Conservation (phyloP, 495 filamentous ascomycete species). For the Podospora bellae-mahoneyi region DNA sequence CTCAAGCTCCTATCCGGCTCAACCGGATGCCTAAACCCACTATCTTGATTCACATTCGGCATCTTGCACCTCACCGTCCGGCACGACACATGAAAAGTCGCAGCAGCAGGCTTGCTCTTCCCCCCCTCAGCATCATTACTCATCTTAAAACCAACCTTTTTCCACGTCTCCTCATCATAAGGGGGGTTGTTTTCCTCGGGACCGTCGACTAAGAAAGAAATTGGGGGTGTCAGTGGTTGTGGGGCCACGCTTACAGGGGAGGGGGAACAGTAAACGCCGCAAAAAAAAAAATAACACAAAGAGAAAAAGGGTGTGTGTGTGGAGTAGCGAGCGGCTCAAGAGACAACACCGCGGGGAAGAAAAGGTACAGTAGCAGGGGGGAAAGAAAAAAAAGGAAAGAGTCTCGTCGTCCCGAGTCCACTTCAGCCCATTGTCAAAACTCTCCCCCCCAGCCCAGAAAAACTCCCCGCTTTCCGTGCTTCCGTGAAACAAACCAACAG, state of each 20-base stretch:
- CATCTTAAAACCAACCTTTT: conserved; percentile 60
- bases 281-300: not conserved
- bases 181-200: conserved; percentile 15
- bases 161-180: conserved; percentile 75
- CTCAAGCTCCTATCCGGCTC: conserved; percentile 75
- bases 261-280: not conserved
- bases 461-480: not conserved
- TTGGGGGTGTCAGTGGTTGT: conserved; percentile 17
- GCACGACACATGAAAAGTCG: conserved; percentile 58
- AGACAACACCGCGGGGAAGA: not conserved
- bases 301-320: not conserved
- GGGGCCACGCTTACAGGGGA: not conserved
- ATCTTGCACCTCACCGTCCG: conserved; percentile 76
- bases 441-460: not conserved
- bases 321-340: not conserved
- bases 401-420: not conserved
- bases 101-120: not conserved
- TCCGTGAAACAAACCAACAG: too few species aligned
- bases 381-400: not conserved
- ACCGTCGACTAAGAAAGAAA: conserved; percentile 35
- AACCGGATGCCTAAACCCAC: conserved; percentile 61
- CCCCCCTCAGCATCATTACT: conserved; percentile 25
- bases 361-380: not conserved
- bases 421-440: not conserved
- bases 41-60: conserved; percentile 77